Evolutionary conservation across 1,284 basidiomycete species (phyloP).

Genomic region (Sphaerobolus stellatus): DNA sequence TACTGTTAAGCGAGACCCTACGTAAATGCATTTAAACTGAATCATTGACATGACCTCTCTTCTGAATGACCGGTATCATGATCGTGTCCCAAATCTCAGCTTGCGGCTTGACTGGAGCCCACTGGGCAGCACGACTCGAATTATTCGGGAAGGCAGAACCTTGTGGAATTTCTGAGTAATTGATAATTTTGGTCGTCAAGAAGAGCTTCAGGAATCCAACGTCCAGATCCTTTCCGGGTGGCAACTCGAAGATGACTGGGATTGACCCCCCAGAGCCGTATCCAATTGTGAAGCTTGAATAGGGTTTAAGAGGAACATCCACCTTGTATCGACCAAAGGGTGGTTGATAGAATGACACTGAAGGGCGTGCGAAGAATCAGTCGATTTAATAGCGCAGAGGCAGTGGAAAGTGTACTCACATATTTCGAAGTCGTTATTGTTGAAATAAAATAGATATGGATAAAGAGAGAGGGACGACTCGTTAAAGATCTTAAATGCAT

Average conservation of each 20-base stretch:
- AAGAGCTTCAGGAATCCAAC: slow-evolving; percentile 48
- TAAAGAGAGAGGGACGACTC: slow-evolving; percentile 42
- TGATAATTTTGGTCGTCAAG: slow-evolving; percentile 44
- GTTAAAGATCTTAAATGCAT: slow-evolving; percentile 42
- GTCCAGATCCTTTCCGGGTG: slow-evolving; percentile 30
- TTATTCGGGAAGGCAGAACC: too few species aligned
- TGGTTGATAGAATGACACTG: neutral
- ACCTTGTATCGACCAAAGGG: neutral
- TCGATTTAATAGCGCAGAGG: slow-evolving; percentile 23
- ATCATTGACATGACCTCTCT: too few species aligned
- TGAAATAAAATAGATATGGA: slow-evolving; percentile 49
- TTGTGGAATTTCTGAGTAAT: too few species aligned
- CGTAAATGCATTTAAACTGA: too few species aligned
- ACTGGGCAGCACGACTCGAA: too few species aligned
- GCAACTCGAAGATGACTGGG: slow-evolving; percentile 34
- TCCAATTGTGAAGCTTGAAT: slow-evolving; percentile 36
- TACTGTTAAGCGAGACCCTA: too few species aligned
- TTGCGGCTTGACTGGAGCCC: too few species aligned
- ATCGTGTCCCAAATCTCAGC: too few species aligned
- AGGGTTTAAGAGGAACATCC: slow-evolving; percentile 32
- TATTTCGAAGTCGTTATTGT: slow-evolving; percentile 43
- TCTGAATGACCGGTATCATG: too few species aligned
- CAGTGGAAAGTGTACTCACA: slow-evolving; percentile 43
- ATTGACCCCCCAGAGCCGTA: slow-evolving; percentile 31
- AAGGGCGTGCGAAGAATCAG: neutral